Conservation (phyloP, 148 eudicot species). For the Rhododendron williamsianum region DNA sequence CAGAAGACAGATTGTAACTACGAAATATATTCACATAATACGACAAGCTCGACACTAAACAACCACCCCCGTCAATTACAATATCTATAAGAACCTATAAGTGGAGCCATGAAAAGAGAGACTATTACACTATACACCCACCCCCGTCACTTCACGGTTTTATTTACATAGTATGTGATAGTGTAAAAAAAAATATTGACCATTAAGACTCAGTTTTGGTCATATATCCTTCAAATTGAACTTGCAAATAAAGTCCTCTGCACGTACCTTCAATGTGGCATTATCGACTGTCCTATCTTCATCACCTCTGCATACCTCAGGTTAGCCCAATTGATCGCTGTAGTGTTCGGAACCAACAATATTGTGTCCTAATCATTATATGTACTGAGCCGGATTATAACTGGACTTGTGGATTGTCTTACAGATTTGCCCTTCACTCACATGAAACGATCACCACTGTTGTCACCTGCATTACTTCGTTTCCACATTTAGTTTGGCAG, state of each 20-base stretch:
- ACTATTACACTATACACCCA: background rate
- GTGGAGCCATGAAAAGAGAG: background rate
- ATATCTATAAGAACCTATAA: background rate
- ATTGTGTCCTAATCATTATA: background rate
- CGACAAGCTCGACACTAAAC: background rate
- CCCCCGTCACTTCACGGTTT: background rate
- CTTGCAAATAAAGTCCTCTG: background rate
- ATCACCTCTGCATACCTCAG: background rate
- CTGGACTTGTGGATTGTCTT: background rate
- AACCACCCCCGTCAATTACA: background rate
- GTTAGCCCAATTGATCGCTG: background rate
- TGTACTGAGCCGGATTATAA: slow-evolving; percentile 9
- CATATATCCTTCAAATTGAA: slow-evolving; percentile 6
- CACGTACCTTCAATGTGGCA: background rate
- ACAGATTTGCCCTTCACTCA: slow-evolving; percentile 19
- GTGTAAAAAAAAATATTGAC: slow-evolving; percentile 1
- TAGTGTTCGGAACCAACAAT: background rate
- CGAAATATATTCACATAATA: background rate
- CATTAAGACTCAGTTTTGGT: slow-evolving; percentile 1
- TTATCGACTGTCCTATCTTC: background rate
- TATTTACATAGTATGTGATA: background rate
- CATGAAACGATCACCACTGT: slow-evolving; percentile 15
- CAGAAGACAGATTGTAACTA: background rate
- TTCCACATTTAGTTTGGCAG: slow-evolving; percentile 17
- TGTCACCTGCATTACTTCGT: slow-evolving; percentile 35